phyloP scores from a whole-genome alignment of 2,329 filamentous ascomycete genomes.

The Diaporthe sp. region DNA sequence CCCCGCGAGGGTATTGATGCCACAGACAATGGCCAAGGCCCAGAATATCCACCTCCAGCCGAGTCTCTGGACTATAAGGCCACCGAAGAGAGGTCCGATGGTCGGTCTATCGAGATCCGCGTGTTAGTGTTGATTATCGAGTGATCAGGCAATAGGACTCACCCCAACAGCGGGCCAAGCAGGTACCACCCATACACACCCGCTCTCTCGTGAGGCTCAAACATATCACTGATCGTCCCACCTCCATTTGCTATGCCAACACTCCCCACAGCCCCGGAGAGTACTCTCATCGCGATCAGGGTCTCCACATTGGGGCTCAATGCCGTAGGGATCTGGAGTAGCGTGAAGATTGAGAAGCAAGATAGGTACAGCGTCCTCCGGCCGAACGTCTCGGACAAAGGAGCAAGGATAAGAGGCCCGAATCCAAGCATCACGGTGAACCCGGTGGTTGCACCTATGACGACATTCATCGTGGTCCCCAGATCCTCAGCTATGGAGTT shows the following conservation, averaged over 20 bases:
- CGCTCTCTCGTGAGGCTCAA: constrained; percentile 35
- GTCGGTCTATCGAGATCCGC: neutral
- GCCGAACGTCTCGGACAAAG: constrained; percentile 38
- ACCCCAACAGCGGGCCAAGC: constrained; percentile 36
- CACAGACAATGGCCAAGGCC: constrained; percentile 33
- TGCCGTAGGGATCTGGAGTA: constrained; percentile 37
- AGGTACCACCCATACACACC: constrained; percentile 38
- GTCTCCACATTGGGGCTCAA: constrained; percentile 38
- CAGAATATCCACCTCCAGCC: constrained; percentile 40
- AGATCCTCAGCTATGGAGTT: constrained; percentile 36
- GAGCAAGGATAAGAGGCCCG: constrained; percentile 38
- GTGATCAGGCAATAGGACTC: neutral
- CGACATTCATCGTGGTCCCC: constrained; percentile 28
- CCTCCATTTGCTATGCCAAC: constrained; percentile 40
- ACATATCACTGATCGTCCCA: constrained; percentile 40
- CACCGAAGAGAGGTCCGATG: constrained; percentile 37
- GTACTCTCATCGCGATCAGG: constrained; percentile 28
- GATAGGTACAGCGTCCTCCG: constrained; percentile 31
- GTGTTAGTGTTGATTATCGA: neutral
- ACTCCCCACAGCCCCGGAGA: constrained; percentile 37
- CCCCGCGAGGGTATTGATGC: constrained; percentile 19
- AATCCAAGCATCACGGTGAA: constrained; percentile 36
- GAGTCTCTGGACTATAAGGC: constrained; percentile 32
- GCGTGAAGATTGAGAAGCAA: constrained; percentile 36
- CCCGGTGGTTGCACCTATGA: constrained; percentile 35